Base-by-base conservation (phyloP, 2,329 filamentous ascomycete species). In the Cordyceps javanica region DNA sequence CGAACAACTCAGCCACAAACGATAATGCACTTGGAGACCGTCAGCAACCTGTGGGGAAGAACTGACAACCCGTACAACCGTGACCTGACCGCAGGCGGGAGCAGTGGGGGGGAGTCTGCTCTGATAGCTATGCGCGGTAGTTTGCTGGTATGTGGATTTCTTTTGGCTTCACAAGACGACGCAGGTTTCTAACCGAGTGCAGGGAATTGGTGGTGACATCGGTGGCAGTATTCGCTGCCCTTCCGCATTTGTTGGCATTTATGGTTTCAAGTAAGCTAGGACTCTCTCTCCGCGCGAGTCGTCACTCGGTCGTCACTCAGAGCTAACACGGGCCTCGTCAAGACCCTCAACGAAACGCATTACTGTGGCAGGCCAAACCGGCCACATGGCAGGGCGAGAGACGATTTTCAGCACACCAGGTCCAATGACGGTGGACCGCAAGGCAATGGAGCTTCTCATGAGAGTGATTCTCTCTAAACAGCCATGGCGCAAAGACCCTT, bases 1-100 rank as follows among this genome's bases (percentile, higher is more conserved):
- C 88, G 89, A 68, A 89, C 87, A 0, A 89, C 87, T 57, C 78
- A 88, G 6, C 86, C 87, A 0, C 82, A 84, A 62, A 78, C 75
- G 0, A 70, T 84, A 49, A 76, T 76, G 67, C 74, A 76, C 16
- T 66, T 85, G 38, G 86, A 88, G 65, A 81, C 77, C 3, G 76
- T 79, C 41, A 87, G 85, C 63, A 87, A 89, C 62, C 69, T 87
- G 21, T 84, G 81, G 58, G 85, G 85, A 1, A 77, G 81, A 34
- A 82, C 82, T 0, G 70, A 87, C 3, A 89, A 88, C 64, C 86
- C 87, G 0, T 73, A 79, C 58, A 88, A 87, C 59, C 76, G 81
- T 1, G 71, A 76, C 21, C 73, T 86, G 32, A 83, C 81, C 0
- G 77, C 83, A 0, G 87, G 87, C 5, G 87, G 88, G 2, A 83